Conservation (phyloP, 495 filamentous ascomycete species). For the Penicillium herquei region DNA sequence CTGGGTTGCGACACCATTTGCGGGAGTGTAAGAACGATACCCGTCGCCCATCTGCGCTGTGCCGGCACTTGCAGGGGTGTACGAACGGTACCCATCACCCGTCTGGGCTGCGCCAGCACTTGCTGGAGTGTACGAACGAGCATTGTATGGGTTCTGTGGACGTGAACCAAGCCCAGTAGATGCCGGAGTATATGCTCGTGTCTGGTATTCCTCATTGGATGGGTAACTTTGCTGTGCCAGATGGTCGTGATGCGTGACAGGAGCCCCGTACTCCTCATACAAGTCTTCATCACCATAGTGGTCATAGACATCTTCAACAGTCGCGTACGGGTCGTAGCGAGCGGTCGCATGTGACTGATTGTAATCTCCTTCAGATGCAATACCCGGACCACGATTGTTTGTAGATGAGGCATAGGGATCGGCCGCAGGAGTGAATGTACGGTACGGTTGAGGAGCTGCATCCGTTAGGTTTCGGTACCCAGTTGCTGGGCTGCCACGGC, state of each 20-base stretch:
- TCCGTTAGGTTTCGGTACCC: constrained; percentile 19
- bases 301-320: neutral
- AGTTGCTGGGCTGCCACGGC: constrained; percentile 1
- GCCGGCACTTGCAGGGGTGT: no score
- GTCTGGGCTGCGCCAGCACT: constrained; percentile 1
- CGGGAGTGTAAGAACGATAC: no score
- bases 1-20: no score
- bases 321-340: constrained; percentile 1
- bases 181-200: constrained; percentile 3
- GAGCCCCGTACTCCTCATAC: constrained; percentile 4
- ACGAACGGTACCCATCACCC: no score
- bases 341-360: neutral
- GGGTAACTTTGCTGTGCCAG: constrained; percentile 10
- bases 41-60: no score
- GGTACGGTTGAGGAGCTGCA: constrained; percentile 10
- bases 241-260: constrained; percentile 1
- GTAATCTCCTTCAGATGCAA: constrained; percentile 3
- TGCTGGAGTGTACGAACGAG: constrained; percentile 4
- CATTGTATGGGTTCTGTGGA: constrained; percentile 11
- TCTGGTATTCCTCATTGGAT: constrained; percentile 10
- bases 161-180: neutral
- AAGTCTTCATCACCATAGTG: neutral
- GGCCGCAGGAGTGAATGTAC: constrained; percentile 10
- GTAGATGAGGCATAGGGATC: constrained; percentile 15
- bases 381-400: no score